Evolutionary conservation across 805 yeast genomes (phyloP), one percentile per base, ranked within the genome.

Genomic region (Isabelozyma rhagii): DNA sequence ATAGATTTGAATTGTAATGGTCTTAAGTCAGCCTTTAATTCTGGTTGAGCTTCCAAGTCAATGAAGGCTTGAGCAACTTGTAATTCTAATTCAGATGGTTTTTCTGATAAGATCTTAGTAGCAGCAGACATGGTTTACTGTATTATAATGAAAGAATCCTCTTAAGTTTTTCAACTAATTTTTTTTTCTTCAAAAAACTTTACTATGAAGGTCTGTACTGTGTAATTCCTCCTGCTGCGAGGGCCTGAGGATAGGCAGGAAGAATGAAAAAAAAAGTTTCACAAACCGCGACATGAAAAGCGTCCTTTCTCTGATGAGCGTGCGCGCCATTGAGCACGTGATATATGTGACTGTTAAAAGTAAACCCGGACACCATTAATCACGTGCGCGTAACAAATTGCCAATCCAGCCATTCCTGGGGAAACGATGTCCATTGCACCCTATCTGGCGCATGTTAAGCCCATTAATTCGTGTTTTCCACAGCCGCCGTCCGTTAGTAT

Each of bases 11-110:
- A 90, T 83, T 94, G 98, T 78, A 94, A 87, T 61, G 96, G 91
- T 85, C 97, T 91, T 79, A 94, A 85, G 71, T 91, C 97, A 72
- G 97, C 92, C 87, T 92, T 93, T 78, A 92, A 83, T 76, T 93
- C 98, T 69, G 96, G 83, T 74, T 96, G 89, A 77, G 87, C 82
- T 85, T 94, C 98, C 78, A 94, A 85, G 82, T 94, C 99, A 69
- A 85, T 77, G 76, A 94, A 89, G 72, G 98, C 97, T 83, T 93
- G 97, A 72, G 97, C 97, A 75, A 94, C 96, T 83, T 93, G 96
- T 80, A 94, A 89, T 84, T 94, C 99, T 80, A 94, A 91, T 82
- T 94, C 98, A 75, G 94, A 77, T 82, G 99, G 98, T 72, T 89
- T 89, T 75, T 87, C 85, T 74, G 91, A 85, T 79, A 93, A 86